Percentiles rank a stretch among this genome's conserved stretches.
Evolutionary conservation across 805 yeast genomes (phyloP).

Genomic region (Priceomyces fermenticarens): DNA sequence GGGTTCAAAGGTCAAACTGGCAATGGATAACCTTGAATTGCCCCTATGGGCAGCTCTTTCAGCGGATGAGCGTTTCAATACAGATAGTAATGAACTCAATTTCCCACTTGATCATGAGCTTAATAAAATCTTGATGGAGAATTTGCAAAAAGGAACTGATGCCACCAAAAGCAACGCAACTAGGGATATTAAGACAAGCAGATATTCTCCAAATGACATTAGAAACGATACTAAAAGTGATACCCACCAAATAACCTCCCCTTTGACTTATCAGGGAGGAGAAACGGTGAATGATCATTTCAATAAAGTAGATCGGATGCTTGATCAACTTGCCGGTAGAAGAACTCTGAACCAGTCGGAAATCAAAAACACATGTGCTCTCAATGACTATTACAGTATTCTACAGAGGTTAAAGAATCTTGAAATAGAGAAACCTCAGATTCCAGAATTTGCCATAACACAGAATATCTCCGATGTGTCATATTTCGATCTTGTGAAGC

Average conservation of each 20-base stretch:
- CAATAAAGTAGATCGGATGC: too few relatives aligned
- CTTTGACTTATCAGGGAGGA: too few relatives aligned
- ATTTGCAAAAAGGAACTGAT: background rate
- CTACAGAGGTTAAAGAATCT: background rate
- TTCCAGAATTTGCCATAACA: constrained; percentile 3
- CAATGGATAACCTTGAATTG: too few relatives aligned
- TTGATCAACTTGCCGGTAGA: too few relatives aligned
- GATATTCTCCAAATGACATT: too few relatives aligned
- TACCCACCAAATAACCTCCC: too few relatives aligned
- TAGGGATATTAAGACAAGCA: background rate
- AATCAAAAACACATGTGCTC: too few relatives aligned
- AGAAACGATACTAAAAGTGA: too few relatives aligned
- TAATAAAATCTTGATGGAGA: constrained; percentile 5
- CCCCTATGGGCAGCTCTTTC: background rate
- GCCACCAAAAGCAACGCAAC: background rate
- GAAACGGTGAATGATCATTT: too few relatives aligned
- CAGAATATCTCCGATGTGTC: constrained; percentile 6
- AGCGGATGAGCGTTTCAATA: background rate
- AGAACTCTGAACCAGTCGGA: too few relatives aligned
- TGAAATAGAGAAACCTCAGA: constrained; percentile 1
- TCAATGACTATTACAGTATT: too few relatives aligned
- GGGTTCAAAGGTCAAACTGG: too few relatives aligned
- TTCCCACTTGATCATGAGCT: constrained; percentile 6
- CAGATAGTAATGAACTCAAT: background rate
- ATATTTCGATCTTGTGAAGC: constrained; percentile 12